phyloP scores from a whole-genome alignment of 1,284 basidiomycete species.

The Pholiota adiposa region DNA sequence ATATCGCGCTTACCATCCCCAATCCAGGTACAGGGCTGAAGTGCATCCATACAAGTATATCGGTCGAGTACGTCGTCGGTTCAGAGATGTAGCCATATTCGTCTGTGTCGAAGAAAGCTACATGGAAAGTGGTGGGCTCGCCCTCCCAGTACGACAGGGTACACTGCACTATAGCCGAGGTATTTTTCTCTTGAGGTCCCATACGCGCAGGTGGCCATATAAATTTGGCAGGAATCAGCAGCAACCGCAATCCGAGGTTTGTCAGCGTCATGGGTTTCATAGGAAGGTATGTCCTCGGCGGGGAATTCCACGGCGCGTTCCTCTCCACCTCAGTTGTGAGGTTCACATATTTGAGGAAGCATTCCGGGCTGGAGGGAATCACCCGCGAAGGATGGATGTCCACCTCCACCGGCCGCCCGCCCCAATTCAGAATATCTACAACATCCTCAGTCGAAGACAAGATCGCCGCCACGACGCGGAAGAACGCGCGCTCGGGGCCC shows the following conservation, averaged over 20 bases:
- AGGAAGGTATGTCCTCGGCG: not conserved
- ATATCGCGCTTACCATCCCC: not conserved
- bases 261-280: not conserved
- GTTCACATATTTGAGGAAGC: not conserved
- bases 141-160: not conserved
- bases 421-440: slow-evolving; percentile 7
- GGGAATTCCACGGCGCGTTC: not conserved
- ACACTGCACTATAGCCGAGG: not conserved
- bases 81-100: not conserved
- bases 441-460: not conserved
- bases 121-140: not conserved
- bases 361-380: slow-evolving; percentile 4
- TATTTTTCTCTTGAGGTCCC: not conserved
- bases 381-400: slow-evolving; percentile 3
- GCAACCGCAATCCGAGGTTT: slow-evolving; percentile 2
- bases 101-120: not conserved
- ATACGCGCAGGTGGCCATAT: not conserved
- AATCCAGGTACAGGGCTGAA: not conserved
- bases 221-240: not conserved
- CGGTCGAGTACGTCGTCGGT: not conserved
- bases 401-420: not conserved
- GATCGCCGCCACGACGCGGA: slow-evolving; percentile 5
- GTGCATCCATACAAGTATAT: not conserved
- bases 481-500: slow-evolving; percentile 5
- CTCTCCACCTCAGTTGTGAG: not conserved